phyloP scores from a whole-genome alignment of 257 asterid species.

The Avicennia marina region DNA sequence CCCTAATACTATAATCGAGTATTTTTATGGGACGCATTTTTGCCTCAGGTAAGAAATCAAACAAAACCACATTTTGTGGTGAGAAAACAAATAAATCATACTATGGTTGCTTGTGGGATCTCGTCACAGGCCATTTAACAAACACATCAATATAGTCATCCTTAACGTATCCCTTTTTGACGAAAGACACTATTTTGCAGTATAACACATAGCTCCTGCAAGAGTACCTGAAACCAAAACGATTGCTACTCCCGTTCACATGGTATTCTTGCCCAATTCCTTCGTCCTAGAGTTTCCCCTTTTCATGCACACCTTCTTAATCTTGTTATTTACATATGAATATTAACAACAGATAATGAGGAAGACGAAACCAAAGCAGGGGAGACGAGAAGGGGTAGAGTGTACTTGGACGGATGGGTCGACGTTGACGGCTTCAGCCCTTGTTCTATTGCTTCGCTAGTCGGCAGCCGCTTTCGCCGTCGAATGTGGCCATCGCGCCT shows the following conservation, averaged over 20 bases:
- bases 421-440: conserved; percentile 52
- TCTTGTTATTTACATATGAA: not conserved
- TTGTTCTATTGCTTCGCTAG: conserved; percentile 37
- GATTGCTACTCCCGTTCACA: not conserved
- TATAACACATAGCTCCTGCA: not conserved
- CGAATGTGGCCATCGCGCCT: not conserved
- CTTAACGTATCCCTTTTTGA: conserved; percentile 48
- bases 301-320: not conserved
- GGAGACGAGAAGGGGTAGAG: not conserved
- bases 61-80: no score
- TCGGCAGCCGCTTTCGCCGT: conserved; percentile 30
- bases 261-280: not conserved
- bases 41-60: not conserved
- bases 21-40: no score
- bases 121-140: conserved; percentile 50
- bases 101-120: conserved; percentile 36
- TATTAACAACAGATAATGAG: not conserved
- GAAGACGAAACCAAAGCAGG: not conserved
- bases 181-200: conserved; percentile 33
- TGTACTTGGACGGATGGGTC: conserved; percentile 52
- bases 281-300: not conserved
- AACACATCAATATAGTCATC: conserved; percentile 53
- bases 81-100: no score
- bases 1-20: no score
- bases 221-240: not conserved